Base-by-base conservation (phyloP, 352 stramenopile genomes). In the Globisporangium carolinianum region DNA sequence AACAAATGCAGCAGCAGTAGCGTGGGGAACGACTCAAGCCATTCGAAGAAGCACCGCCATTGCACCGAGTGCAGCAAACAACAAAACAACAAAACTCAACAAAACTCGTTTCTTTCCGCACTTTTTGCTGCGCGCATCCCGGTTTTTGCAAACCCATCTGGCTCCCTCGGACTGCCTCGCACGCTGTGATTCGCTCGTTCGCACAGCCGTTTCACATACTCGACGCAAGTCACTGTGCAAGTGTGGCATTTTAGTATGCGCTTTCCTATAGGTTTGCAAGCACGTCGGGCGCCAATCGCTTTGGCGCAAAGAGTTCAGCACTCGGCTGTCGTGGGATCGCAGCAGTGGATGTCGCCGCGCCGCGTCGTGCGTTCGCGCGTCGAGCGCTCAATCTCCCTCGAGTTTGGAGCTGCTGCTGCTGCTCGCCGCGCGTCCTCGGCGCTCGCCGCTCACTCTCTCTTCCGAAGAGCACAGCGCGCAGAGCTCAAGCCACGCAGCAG, bases 401-500 rank as follows among this genome's bases (percentile, higher is more conserved):
- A 32, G 24, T 32, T 32, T 32, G 24, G 24, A 32, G 24, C 24
- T 32, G 24, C 24, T 32, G 24, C 24, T 3, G 11, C 49, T 53
- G 32, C 6, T 36, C 24, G 10, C 32, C n/a, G 47, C 37, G 39
- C 39, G 15, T 39, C 12, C 52, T 51, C 48, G 45, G 0, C 45
- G 36, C 55, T 56, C n/a, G 55, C 37, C 17, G 36, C 55, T 63
- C 58, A 63, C 58, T 63, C 58, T 63, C 58, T 58, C 58, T 63
- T 63, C 58, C 52, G 51, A 43, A 63, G 58, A 36, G 58, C 56
- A 50, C 58, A 63, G 58, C 51, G 50, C 58, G 35, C 58, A 51
- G 50, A 62, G 57, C 55, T 49, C 24, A 32, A 32, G 24, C 24
- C 47, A 42, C 32, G 35, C 41, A 35, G 37, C 48, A 41, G 32